Percentiles rank a stretch among this genome's conserved stretches.
These are phyloP conservation scores for Cladobotryum protrusum DNA, from an alignment of 2,329 filamentous ascomycete species.

Conservation along the genomic window DNA sequence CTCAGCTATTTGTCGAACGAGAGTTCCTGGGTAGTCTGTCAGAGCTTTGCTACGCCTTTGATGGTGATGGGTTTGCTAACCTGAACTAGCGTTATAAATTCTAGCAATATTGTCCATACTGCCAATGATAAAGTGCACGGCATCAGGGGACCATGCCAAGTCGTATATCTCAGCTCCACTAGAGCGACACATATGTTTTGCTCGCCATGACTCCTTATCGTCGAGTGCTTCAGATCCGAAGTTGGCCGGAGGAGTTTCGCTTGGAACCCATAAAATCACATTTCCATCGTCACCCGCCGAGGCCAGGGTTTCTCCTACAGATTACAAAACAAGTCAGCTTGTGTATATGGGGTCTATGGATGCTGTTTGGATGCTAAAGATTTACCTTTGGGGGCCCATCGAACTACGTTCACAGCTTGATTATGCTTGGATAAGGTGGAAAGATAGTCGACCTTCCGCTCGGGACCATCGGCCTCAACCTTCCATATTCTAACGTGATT, in stretches of 20 bases:
- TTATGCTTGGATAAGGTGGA: slow-evolving; percentile 90
- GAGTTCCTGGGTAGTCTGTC: slow-evolving; percentile 34
- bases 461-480: slow-evolving; percentile 76
- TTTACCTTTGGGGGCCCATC: slow-evolving; percentile 88
- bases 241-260: slow-evolving; percentile 60
- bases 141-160: slow-evolving; percentile 97
- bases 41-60: slow-evolving; percentile 4
- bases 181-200: slow-evolving; percentile 96
- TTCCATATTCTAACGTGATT: slow-evolving; percentile 96
- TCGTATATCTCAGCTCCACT: slow-evolving; percentile 97
- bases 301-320: slow-evolving; percentile 78
- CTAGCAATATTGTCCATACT: slow-evolving; percentile 99
- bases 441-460: slow-evolving; percentile 84
- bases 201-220: slow-evolving; percentile 94
- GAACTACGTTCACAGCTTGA: slow-evolving; percentile 95
- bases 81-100: slow-evolving; percentile 91
- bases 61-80: slow-evolving; percentile 40
- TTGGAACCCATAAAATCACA: slow-evolving; percentile 90
- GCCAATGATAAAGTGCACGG: slow-evolving; percentile 90
- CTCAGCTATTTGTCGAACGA: slow-evolving; percentile 90
- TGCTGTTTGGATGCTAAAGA: slow-evolving; percentile 1
- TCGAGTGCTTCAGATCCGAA: slow-evolving; percentile 83
- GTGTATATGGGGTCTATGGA: not conserved
- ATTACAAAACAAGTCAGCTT: slow-evolving; percentile 9
- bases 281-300: slow-evolving; percentile 97